Base-by-base conservation (phyloP, 768 basidiomycete genomes). In the Kwoniella heveanensis region DNA sequence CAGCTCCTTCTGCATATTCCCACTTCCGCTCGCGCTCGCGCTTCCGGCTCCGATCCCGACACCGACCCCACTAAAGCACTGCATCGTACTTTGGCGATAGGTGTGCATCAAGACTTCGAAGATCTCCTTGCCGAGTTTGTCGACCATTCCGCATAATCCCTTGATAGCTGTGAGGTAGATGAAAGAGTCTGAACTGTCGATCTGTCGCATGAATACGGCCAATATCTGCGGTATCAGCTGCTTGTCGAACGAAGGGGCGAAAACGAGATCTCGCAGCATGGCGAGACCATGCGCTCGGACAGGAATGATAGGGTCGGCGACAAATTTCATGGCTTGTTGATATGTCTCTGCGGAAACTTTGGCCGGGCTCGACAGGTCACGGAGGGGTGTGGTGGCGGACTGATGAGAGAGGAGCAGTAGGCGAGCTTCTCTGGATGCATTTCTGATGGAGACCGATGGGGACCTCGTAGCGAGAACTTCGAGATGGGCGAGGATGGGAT, bases 131-230 rank as follows among this genome's bases (percentile, higher is more conserved):
- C 90, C 91, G 64, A 87, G 86, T 1, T 83, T 83, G 70, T 92
- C 88, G 0, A 89, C 92, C 85, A 97, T 88, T 3, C 85, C 86
- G n/a, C 88, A 85, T 0, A 98, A 83, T 0, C 94, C 94, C 71
- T 93, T 91, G 15, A 95, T 88, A 0, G 90, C 92, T 73, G 92
- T 92, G 56, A 97, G 82, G 74, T 92, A 97, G 58, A 97, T 87
- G 78, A 92, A 97, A n/a, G 91, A 92, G 73, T 98, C 95, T 39
- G 93, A 90, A 65, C 96, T 92, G 73, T 91, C 89, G 5, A 94
- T 80, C 0, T 88, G 85, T 73, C 90, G 87, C 66, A 94, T 79
- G 77, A 97, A 95, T 58, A 96, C 88, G 27, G 90, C 89, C 50
- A 93, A 81, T 68, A 97, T 90, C 0, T 88, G 89, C 6, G 92